Conservation (phyloP, 768 basidiomycete genomes). For the Holtermannia corniformis region DNA sequence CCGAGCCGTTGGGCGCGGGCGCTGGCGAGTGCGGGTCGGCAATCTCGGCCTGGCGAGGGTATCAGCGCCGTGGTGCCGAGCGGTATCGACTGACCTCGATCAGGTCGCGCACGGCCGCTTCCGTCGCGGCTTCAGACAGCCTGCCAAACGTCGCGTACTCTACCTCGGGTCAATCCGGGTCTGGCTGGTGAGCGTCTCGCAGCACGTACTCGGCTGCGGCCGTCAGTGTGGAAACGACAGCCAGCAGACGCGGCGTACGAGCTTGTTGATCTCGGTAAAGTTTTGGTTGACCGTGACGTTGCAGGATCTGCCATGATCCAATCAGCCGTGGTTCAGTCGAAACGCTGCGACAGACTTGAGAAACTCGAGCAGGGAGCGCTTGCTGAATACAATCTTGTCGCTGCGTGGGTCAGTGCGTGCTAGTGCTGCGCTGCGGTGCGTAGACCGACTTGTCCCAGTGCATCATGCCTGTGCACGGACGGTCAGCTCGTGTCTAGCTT, state of each 20-base stretch:
- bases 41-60: slow-evolving; percentile 33
- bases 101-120: slow-evolving; percentile 39
- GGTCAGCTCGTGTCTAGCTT: not conserved
- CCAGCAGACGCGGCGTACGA: slow-evolving; percentile 8
- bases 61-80: not conserved
- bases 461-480: slow-evolving; percentile 25
- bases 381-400: slow-evolving; percentile 41
- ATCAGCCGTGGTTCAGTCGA: too few species aligned
- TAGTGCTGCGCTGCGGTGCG: not conserved
- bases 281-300: slow-evolving; percentile 33
- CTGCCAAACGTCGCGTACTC: slow-evolving; percentile 40
- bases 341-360: slow-evolving; percentile 38
- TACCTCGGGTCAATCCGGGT: slow-evolving; percentile 3
- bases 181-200: not conserved
- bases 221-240: not conserved
- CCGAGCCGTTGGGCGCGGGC: slow-evolving; percentile 19
- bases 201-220: slow-evolving; percentile 28
- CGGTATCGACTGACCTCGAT: slow-evolving; percentile 28
- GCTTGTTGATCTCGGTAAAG: slow-evolving; percentile 36
- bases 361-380: slow-evolving; percentile 40
- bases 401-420: slow-evolving; percentile 8
- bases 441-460: slow-evolving; percentile 38
- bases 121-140: slow-evolving; percentile 36
- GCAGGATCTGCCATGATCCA: slow-evolving; percentile 11
- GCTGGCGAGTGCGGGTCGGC: slow-evolving; percentile 32